Conservation (phyloP, 2,329 filamentous ascomycete species). For the Colletotrichum orchidophilum region DNA sequence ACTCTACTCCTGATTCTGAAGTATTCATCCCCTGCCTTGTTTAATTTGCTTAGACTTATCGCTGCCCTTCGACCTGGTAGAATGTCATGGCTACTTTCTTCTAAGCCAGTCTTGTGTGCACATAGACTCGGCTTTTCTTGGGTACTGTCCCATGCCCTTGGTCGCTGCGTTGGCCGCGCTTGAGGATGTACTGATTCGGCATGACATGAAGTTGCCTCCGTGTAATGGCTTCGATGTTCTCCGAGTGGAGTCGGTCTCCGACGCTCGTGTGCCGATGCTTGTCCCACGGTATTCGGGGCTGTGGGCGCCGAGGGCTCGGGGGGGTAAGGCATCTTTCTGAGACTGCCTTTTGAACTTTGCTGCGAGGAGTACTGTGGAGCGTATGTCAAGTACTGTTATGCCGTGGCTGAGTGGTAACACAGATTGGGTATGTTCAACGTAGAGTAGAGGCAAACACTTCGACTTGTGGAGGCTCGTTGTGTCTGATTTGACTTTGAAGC, state of each 20-base stretch:
- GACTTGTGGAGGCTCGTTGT: neutral
- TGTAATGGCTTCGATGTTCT: neutral
- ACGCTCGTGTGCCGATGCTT: neutral
- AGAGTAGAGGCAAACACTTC: neutral
- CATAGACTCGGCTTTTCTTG: neutral
- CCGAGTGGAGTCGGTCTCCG: neutral
- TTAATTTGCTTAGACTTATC: constrained; percentile 1
- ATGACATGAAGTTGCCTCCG: neutral
- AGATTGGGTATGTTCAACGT: neutral
- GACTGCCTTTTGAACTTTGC: neutral
- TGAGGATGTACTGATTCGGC: neutral
- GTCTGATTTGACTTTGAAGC: neutral
- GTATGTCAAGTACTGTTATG: neutral
- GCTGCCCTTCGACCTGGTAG: neutral
- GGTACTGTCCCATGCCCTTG: neutral
- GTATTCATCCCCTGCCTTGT: constrained; percentile 1
- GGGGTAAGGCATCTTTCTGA: neutral
- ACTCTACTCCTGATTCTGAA: constrained; percentile 1
- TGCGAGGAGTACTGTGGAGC: neutral
- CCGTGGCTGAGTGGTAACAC: neutral
- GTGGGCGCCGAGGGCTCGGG: neutral
- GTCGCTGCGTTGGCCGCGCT: neutral
- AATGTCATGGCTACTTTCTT: neutral
- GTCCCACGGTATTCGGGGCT: neutral
- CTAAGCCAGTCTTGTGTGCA: neutral